Percentiles rank a stretch among this genome's conserved stretches.
These are phyloP conservation scores for Albophoma yamanashiensis DNA, from an alignment of 2,329 filamentous ascomycete species.

Conservation along the genomic window DNA sequence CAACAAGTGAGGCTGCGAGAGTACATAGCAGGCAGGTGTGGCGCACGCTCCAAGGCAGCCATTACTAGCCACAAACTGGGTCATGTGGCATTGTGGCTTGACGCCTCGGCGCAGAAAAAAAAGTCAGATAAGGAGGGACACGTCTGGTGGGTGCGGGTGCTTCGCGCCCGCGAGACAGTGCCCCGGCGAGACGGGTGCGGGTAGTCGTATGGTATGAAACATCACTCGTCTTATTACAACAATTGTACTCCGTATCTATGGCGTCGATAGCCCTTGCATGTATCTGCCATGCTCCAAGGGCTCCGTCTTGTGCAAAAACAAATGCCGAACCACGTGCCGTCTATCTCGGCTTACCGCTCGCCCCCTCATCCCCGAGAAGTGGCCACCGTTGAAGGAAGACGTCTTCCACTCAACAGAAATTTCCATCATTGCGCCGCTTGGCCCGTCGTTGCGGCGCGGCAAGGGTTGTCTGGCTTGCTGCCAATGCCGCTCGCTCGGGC, in stretches of 20 bases:
- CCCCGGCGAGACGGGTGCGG: not conserved
- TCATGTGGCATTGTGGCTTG: not conserved
- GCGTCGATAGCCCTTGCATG: not conserved
- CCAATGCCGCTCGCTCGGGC: not conserved
- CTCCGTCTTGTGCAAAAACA: slow-evolving; percentile 1
- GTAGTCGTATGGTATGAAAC: not conserved
- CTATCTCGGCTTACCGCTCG: not conserved
- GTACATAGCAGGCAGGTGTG: not conserved
- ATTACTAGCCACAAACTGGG: not conserved
- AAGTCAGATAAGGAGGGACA: not conserved
- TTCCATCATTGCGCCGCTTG: not conserved
- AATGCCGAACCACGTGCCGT: not conserved
- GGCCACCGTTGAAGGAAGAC: not conserved
- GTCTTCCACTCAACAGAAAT: not conserved
- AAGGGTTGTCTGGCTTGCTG: not conserved
- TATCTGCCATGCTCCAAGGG: slow-evolving; percentile 2
- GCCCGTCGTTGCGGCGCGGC: not conserved
- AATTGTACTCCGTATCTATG: slow-evolving; percentile 3
- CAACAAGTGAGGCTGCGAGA: not conserved
- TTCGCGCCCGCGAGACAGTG: not conserved
- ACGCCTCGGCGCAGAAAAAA: not conserved
- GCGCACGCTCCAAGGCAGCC: not conserved
- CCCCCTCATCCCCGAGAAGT: not conserved
- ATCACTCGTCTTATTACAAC: slow-evolving; percentile 1
- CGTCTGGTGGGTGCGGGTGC: too few relatives aligned